A percentile compares a stretch with the other conserved stretches of the same genome.
Conservation (phyloP, 371 early-diverging fungal species). For the Rhizomucor pusillus region DNA sequence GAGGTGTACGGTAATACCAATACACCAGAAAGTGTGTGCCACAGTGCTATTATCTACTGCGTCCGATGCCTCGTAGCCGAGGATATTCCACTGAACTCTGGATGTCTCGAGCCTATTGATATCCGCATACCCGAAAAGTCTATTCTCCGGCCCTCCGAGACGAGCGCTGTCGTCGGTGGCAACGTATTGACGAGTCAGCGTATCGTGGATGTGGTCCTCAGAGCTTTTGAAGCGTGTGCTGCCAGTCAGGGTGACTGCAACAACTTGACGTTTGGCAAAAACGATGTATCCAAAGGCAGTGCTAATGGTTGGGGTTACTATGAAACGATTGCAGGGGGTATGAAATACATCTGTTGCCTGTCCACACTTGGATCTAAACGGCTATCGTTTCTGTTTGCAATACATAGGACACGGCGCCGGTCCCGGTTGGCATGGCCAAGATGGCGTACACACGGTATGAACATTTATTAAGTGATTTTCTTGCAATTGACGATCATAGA, state of each 20-base stretch:
- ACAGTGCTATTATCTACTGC: conserved; percentile 94
- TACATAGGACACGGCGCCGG: conserved; percentile 76
- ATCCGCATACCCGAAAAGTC: conserved; percentile 78
- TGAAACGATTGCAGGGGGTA: conserved; percentile 86
- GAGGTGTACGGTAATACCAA: conserved; percentile 80
- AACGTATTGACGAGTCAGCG: conserved; percentile 96
- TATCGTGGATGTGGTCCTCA: conserved; percentile 87
- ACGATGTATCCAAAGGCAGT: conserved; percentile 35
- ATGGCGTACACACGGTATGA: conserved; percentile 63
- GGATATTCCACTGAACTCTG: conserved; percentile 95
- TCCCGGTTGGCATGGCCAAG: conserved; percentile 85
- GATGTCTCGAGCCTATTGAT: conserved; percentile 84
- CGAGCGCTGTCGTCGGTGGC: conserved; percentile 95
- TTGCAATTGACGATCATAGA: too few species aligned
- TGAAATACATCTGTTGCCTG: too few species aligned
- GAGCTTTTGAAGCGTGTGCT: conserved; percentile 88
- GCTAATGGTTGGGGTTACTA: conserved; percentile 90
- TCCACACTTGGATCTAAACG: too few species aligned
- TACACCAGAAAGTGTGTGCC: conserved; percentile 64
- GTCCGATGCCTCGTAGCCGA: conserved; percentile 84
- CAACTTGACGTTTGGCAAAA: conserved; percentile 93
- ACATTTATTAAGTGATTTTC: too few species aligned
- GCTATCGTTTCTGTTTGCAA: too few species aligned
- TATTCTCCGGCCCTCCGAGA: conserved; percentile 76
- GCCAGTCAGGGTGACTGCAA: conserved; percentile 96